Evolutionary conservation across 495 filamentous ascomycete genomes (phyloP).

Genomic region (Aspergillus incahuasiensis): DNA sequence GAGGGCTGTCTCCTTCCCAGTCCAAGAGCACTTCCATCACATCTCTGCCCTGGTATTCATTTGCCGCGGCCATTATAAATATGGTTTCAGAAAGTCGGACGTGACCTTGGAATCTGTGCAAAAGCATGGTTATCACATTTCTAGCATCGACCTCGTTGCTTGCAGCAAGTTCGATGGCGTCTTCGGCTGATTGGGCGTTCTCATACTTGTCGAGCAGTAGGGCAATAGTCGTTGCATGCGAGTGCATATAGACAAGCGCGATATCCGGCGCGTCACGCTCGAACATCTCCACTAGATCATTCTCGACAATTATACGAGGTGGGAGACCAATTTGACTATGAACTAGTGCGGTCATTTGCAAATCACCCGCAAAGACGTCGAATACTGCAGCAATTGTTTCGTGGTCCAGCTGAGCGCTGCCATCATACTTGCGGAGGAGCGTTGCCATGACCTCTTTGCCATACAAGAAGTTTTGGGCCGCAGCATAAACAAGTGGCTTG

Average conservation of each 20-base stretch:
- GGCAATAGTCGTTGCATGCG: background rate
- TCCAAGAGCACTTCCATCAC: background rate
- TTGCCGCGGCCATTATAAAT: background rate
- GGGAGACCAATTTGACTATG: background rate
- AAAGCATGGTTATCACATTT: background rate
- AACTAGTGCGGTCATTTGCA: background rate
- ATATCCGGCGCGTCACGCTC: too few relatives aligned
- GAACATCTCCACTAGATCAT: too few relatives aligned
- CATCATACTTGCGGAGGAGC: background rate
- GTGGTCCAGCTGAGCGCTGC: background rate
- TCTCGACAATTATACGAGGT: too few relatives aligned
- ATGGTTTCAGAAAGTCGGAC: background rate
- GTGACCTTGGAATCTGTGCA: background rate
- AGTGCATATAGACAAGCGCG: too few relatives aligned
- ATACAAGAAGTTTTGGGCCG: background rate
- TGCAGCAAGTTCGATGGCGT: background rate
- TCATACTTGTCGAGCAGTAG: background rate
- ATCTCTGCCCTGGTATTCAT: background rate
- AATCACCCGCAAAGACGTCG: background rate
- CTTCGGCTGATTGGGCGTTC: background rate
- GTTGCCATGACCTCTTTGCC: background rate
- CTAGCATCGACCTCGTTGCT: background rate
- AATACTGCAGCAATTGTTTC: background rate
- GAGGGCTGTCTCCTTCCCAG: background rate
- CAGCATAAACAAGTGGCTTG: background rate